phyloP scores from a whole-genome alignment of 78 protist genomes.

The Chrysochromulina parva region DNA sequence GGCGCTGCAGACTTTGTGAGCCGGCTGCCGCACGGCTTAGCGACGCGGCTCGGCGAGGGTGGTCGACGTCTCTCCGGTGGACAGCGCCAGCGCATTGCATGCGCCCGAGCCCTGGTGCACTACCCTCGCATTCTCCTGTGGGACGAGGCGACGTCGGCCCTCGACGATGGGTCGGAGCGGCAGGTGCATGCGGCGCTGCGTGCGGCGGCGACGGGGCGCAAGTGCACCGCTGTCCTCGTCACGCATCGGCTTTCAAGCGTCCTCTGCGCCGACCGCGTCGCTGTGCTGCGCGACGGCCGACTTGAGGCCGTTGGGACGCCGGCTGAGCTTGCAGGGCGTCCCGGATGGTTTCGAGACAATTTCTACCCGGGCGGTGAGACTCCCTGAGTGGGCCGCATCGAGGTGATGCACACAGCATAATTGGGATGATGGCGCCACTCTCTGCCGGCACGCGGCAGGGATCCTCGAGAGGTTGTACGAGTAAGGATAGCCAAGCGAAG shows the following conservation, averaged over 20 bases:
- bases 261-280: conserved; percentile 48
- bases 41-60: background rate
- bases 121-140: conserved; percentile 84
- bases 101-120: conserved; percentile 65
- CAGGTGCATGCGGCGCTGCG: conserved; percentile 56
- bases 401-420: too few relatives aligned
- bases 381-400: too few relatives aligned
- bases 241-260: conserved; percentile 92
- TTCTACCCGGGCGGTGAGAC: too few relatives aligned
- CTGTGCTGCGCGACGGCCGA: background rate
- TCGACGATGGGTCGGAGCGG: conserved; percentile 79
- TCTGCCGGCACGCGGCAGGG: too few relatives aligned
- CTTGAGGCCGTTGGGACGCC: too few relatives aligned
- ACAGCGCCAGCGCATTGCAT: background rate
- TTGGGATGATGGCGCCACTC: too few relatives aligned
- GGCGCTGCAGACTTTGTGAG: background rate
- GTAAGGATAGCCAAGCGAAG: too few relatives aligned
- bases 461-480: too few relatives aligned
- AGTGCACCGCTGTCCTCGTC: conserved; percentile 74
- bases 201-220: background rate
- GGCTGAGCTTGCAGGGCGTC: too few relatives aligned
- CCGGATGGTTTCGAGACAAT: too few relatives aligned
- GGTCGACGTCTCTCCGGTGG: conserved; percentile 27
- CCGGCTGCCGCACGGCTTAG: background rate
- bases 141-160: conserved; percentile 86